Base-by-base conservation (phyloP, 2,329 filamentous ascomycete species). In the Clarireedia hainanense region DNA sequence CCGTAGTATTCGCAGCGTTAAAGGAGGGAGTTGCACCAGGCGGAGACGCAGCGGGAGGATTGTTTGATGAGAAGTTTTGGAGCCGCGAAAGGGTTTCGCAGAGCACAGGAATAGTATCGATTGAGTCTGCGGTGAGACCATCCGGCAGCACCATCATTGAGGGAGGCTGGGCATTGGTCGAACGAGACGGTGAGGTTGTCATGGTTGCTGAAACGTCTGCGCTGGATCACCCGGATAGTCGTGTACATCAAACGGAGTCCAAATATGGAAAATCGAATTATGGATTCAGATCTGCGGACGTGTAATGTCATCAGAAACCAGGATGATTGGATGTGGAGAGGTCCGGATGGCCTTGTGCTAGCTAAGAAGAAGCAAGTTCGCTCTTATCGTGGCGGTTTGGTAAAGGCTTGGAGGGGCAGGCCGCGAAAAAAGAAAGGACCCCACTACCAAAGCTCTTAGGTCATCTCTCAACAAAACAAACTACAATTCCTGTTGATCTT, bases 61-160 rank as follows among this genome's bases (percentile, higher is more conserved):
- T 61, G 46, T 71, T 70, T 49, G 74, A 67, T 52, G 74, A 69
- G 40, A 73, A 70, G 47, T 73, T 69, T 63, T 88, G 82, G 17
- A 96, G 80, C 50, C 88, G 88, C 62, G 83, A 77, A 59, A 96
- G 83, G 63, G 95, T 82, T 57, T 84, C 79, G 66, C 89, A 85
- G 53, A 96, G 82, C 66, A 91, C 84, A 26, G 91, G 89, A 53
- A 95, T 80, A 63, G 90, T 83, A 75, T 96, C 91, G 74, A 96
- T 89, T 50, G 84, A 83, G 71, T 91, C 86, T 27, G 91, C 88
- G 50, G 88, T 81, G 60, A 94, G 86, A 55, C 86, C 83, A 2
- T 80, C 73, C 34, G 85, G 79, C 67, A 67, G 63, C 26, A 63
- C 66, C 58, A 57, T 62, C 63, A 57, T 66, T 61, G 57, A 70